Conservation (phyloP, 768 basidiomycete genomes). For the Tubosaeta brunneosetosa region DNA sequence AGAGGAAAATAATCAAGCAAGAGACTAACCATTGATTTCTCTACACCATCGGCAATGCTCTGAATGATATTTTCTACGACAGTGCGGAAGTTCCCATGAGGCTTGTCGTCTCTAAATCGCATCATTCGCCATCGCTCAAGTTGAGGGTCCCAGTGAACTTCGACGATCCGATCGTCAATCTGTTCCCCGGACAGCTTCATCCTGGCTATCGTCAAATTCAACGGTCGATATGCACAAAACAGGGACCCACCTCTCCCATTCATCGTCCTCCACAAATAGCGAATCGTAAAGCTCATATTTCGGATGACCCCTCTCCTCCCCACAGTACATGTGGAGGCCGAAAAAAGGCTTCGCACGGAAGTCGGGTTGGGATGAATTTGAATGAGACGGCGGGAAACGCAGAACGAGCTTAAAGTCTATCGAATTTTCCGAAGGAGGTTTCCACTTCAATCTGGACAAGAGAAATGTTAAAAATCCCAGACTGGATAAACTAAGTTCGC, state of each 20-base stretch:
- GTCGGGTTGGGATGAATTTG: slow-evolving; percentile 61
- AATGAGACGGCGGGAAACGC: slow-evolving; percentile 73
- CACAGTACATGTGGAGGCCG: slow-evolving; percentile 76
- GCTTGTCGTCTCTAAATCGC: slow-evolving; percentile 93
- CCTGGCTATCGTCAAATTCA: slow-evolving; percentile 38
- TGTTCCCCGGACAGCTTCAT: slow-evolving; percentile 84
- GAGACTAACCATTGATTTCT: slow-evolving; percentile 70
- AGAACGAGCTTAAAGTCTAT: slow-evolving; percentile 95
- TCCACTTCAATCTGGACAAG: slow-evolving; percentile 85
- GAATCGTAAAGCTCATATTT: slow-evolving; percentile 81
- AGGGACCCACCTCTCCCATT: slow-evolving; percentile 83
- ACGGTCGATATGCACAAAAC: neutral
- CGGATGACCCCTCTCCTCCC: slow-evolving; percentile 50
- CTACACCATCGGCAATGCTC: slow-evolving; percentile 92
- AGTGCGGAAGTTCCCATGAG: slow-evolving; percentile 79
- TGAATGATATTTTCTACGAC: slow-evolving; percentile 86
- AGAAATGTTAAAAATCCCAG: slow-evolving; percentile 2
- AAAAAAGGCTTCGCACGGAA: slow-evolving; percentile 84
- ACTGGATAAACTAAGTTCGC: slow-evolving; percentile 48
- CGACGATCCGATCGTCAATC: slow-evolving; percentile 89
- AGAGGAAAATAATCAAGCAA: neutral
- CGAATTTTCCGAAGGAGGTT: slow-evolving; percentile 95
- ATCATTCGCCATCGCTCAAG: slow-evolving; percentile 78
- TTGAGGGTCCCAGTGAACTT: slow-evolving; percentile 84
- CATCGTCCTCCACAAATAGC: slow-evolving; percentile 79